These are phyloP conservation scores for Talaromyces sp. DNA, from an alignment of 2,329 filamentous ascomycete species.

Conservation along the genomic window DNA sequence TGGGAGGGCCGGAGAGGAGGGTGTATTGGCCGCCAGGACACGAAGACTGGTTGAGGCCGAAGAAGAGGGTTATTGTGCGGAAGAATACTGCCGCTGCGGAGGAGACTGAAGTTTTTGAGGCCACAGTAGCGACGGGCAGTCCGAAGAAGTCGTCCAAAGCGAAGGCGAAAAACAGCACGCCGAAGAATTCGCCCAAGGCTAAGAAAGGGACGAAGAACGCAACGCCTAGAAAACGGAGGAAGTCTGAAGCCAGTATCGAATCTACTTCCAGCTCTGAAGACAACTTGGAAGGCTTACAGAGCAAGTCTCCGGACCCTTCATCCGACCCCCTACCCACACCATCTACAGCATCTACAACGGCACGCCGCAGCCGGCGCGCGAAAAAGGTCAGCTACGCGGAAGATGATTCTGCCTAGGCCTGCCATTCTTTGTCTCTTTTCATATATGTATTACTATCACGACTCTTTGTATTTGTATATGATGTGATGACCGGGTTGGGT, in stretches of 20 bases:
- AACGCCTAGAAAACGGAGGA: slow-evolving; percentile 34
- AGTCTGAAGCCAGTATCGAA: slow-evolving; percentile 26
- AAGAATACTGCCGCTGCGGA: slow-evolving; percentile 20
- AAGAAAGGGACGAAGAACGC: slow-evolving; percentile 11
- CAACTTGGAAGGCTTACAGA: not conserved
- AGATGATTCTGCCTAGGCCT: slow-evolving; percentile 27
- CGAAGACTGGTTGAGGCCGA: slow-evolving; percentile 85
- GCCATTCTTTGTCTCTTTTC: not conserved
- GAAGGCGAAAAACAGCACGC: not conserved
- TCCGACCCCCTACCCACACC: not conserved
- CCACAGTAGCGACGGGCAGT: slow-evolving; percentile 10
- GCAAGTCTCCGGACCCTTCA: not conserved
- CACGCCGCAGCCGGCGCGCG: slow-evolving; percentile 30
- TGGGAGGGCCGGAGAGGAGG: slow-evolving; percentile 78
- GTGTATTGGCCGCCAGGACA: slow-evolving; percentile 90
- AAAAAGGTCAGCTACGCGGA: slow-evolving; percentile 39
- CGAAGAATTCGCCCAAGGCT: not conserved
- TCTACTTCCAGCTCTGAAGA: slow-evolving; percentile 28
- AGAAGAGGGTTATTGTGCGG: slow-evolving; percentile 29
- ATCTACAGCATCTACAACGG: slow-evolving; percentile 4
- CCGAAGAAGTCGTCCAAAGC: slow-evolving; percentile 2
- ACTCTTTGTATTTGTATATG: not conserved
- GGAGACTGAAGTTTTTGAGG: slow-evolving; percentile 13
- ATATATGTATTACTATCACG: not conserved
- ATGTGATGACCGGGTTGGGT: not conserved